Conservation (phyloP, 2,329 filamentous ascomycete species). For the Stagonosporopsis rhizophila region DNA sequence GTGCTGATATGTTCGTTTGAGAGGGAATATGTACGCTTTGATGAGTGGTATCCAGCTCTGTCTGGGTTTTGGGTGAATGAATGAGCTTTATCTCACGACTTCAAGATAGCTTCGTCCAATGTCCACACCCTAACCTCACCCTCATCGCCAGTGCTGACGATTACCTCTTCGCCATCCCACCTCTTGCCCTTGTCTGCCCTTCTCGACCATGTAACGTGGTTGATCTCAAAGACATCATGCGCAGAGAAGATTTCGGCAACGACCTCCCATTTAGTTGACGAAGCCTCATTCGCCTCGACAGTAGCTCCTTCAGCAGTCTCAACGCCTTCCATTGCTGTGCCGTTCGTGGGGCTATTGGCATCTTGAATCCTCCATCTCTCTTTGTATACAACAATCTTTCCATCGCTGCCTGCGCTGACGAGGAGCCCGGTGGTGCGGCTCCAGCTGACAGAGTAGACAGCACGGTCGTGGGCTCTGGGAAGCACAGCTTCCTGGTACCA, state of each 20-base stretch:
- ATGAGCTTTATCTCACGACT: background rate
- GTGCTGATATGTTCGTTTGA: background rate
- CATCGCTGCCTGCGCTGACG: constrained; percentile 86
- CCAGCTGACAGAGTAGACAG: constrained; percentile 87
- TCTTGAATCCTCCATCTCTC: constrained; percentile 23
- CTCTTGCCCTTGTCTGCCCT: constrained; percentile 72
- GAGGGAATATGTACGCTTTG: no score
- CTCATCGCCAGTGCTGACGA: constrained; percentile 92
- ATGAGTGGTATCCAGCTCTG: background rate
- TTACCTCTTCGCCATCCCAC: constrained; percentile 76
- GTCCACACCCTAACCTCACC: constrained; percentile 86
- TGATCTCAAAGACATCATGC: constrained; percentile 93
- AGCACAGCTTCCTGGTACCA: constrained; percentile 83
- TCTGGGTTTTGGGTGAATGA: background rate
- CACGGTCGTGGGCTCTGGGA: constrained; percentile 76
- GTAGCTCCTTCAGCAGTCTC: constrained; percentile 26
- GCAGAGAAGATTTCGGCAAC: constrained; percentile 73
- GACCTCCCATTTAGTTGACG: constrained; percentile 70
- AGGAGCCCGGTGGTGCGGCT: constrained; percentile 77
- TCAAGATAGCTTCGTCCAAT: constrained; percentile 30
- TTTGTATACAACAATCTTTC: constrained; percentile 36
- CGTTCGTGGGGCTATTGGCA: constrained; percentile 33
- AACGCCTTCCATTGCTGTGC: constrained; percentile 28
- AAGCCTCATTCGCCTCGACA: constrained; percentile 22
- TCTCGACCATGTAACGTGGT: constrained; percentile 87